phyloP scores from a whole-genome alignment of 2,329 filamentous ascomycete genomes.

The Drechslerella stenobrocha region DNA sequence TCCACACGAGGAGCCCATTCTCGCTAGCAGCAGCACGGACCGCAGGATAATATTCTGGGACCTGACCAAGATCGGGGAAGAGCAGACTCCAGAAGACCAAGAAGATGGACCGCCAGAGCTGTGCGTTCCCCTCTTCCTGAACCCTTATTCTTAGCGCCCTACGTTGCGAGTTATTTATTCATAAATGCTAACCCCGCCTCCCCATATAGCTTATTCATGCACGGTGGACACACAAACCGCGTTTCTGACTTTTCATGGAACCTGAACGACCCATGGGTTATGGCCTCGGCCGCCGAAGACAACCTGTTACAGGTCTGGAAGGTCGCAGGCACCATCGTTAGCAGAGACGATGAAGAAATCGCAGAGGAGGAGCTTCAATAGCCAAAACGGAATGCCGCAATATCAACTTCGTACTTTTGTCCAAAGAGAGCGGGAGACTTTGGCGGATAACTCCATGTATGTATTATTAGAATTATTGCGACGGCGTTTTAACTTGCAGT shows the following conservation, averaged over 20 bases:
- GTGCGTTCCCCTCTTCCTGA: constrained; percentile 61
- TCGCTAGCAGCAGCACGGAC: constrained; percentile 91
- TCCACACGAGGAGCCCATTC: constrained; percentile 81
- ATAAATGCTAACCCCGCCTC: constrained; percentile 50
- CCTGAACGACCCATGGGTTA: constrained; percentile 91
- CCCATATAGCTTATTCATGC: constrained; percentile 80
- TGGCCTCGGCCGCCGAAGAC: constrained; percentile 93
- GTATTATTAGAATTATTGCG: constrained; percentile 19
- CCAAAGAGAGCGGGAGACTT: constrained; percentile 1
- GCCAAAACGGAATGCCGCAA: background rate
- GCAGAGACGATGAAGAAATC: constrained; percentile 71
- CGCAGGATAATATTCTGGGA: constrained; percentile 97
- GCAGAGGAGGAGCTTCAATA: constrained; percentile 55
- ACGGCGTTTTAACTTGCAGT: background rate
- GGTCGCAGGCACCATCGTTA: constrained; percentile 78
- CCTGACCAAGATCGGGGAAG: constrained; percentile 83
- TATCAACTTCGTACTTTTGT: background rate
- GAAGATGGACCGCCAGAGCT: constrained; percentile 94
- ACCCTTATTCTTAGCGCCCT: too few relatives aligned
- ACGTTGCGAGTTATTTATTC: background rate
- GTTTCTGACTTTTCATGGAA: constrained; percentile 99
- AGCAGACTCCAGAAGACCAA: constrained; percentile 90
- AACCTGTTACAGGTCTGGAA: constrained; percentile 96
- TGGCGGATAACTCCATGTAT: constrained; percentile 6
- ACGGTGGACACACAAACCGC: constrained; percentile 95